Conservation (phyloP, 169 alveolate genomes). For the Plasmodium blacklocki region DNA sequence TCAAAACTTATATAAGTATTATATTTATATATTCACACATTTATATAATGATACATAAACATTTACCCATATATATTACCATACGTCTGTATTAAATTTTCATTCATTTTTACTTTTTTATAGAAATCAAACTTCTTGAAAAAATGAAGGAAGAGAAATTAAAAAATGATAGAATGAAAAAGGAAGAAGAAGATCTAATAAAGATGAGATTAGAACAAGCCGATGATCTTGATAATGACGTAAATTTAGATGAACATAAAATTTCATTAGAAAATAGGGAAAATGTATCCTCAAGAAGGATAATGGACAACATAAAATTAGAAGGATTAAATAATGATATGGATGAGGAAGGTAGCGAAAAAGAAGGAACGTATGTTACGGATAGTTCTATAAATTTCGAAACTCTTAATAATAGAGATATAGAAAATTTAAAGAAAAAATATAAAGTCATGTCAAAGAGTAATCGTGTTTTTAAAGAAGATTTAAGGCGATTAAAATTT, state of each 20-base stretch:
- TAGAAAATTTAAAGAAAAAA: slow-evolving; percentile 39
- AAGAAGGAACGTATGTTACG: slow-evolving; percentile 8
- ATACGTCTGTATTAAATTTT: neutral
- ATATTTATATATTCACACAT: neutral
- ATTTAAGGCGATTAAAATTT: slow-evolving; percentile 60
- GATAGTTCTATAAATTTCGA: slow-evolving; percentile 46
- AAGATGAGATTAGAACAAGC: slow-evolving; percentile 35
- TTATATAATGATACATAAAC: neutral
- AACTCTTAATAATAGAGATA: slow-evolving; percentile 19
- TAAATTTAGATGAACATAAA: slow-evolving; percentile 19
- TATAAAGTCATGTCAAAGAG: slow-evolving; percentile 53
- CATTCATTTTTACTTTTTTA: neutral
- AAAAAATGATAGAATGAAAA: slow-evolving; percentile 40
- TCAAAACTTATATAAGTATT: neutral
- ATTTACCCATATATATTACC: neutral
- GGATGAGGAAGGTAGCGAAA: slow-evolving; percentile 13
- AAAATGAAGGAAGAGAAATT: slow-evolving; percentile 28
- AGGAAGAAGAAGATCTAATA: slow-evolving; percentile 37
- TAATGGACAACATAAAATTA: neutral
- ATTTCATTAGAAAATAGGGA: slow-evolving; percentile 1
- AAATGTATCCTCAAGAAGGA: neutral
- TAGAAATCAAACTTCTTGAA: slow-evolving; percentile 30
- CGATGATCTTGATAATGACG: neutral
- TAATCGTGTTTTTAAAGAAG: slow-evolving; percentile 1
- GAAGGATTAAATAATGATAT: slow-evolving; percentile 8